Evolutionary conservation across 2,329 filamentous ascomycete genomes (phyloP).

Genomic region (Trichoderma arundinaceum): DNA sequence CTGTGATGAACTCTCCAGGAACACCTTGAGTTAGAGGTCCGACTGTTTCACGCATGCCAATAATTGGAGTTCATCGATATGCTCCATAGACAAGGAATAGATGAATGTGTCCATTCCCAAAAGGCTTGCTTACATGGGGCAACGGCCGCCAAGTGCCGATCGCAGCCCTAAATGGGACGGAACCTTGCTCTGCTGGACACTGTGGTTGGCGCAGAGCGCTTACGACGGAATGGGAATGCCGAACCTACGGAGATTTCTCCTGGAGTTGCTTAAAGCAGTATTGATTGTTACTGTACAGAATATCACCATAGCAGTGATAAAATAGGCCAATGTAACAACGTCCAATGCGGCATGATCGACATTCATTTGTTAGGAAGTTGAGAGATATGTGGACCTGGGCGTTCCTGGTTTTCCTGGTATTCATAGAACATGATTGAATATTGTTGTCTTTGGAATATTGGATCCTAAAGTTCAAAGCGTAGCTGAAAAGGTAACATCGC

Average conservation of each 20-base stretch:
- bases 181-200: background rate
- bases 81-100: background rate
- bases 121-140: background rate
- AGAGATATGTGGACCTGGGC: background rate
- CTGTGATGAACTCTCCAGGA: too few relatives aligned
- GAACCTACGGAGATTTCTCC: constrained; percentile 19
- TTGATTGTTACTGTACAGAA: background rate
- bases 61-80: background rate
- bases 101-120: background rate
- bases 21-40: too few relatives aligned
- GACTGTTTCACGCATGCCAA: background rate
- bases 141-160: constrained; percentile 6
- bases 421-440: too few relatives aligned
- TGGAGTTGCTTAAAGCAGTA: constrained; percentile 4
- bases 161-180: constrained; percentile 1
- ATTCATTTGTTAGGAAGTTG: background rate
- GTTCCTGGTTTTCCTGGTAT: too few relatives aligned
- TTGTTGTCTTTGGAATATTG: too few relatives aligned
- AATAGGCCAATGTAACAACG: background rate
- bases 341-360: background rate
- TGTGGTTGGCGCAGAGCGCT: background rate
- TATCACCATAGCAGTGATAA: background rate
- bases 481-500: too few relatives aligned
- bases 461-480: too few relatives aligned
- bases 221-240: constrained; percentile 10